Percentiles rank a stretch among this genome's conserved stretches.
Evolutionary conservation across 305 asterid species (phyloP).

Genomic region (Caryopteris hybrid): DNA sequence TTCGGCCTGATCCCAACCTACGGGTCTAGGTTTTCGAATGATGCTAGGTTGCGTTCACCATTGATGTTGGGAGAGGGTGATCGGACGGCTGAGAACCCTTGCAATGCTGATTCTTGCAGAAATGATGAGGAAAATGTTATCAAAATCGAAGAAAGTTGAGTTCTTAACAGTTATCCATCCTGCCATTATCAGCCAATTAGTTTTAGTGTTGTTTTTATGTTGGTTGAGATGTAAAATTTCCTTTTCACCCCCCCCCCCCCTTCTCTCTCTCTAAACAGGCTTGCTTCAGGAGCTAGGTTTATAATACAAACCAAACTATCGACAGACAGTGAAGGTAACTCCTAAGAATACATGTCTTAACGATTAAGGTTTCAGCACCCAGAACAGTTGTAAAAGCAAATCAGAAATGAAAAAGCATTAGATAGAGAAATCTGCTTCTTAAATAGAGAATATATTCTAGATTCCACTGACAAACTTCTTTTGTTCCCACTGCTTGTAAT

Average conservation of each 20-base stretch:
- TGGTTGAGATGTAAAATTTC: constrained; percentile 2
- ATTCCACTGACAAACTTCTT: not conserved
- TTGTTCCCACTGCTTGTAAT: constrained; percentile 1
- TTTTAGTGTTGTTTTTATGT: not conserved
- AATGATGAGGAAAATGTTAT: constrained; percentile 44
- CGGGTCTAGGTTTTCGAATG: constrained; percentile 63
- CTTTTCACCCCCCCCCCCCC: constrained; percentile 8
- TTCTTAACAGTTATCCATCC: constrained; percentile 13
- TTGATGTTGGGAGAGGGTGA: constrained; percentile 66
- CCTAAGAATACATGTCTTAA: not conserved
- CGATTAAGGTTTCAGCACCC: not conserved
- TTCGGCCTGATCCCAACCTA: constrained; percentile 65
- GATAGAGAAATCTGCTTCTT: not conserved
- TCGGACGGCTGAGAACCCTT: constrained; percentile 52
- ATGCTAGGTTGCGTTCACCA: constrained; percentile 68
- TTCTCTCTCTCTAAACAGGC: constrained; percentile 49
- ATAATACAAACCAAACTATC: constrained; percentile 56
- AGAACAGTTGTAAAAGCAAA: constrained; percentile 17
- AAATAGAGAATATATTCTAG: constrained; percentile 23
- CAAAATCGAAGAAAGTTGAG: constrained; percentile 90
- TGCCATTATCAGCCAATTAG: not conserved
- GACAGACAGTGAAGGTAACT: constrained; percentile 25
- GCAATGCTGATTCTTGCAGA: constrained; percentile 63
- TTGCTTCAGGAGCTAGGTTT: constrained; percentile 96
- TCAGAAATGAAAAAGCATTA: constrained; percentile 6